Percentiles rank a stretch among this genome's conserved stretches.
These are phyloP conservation scores for Gastrolobium bilobum DNA, from an alignment of 306 rosid genomes.

Conservation along the genomic window DNA sequence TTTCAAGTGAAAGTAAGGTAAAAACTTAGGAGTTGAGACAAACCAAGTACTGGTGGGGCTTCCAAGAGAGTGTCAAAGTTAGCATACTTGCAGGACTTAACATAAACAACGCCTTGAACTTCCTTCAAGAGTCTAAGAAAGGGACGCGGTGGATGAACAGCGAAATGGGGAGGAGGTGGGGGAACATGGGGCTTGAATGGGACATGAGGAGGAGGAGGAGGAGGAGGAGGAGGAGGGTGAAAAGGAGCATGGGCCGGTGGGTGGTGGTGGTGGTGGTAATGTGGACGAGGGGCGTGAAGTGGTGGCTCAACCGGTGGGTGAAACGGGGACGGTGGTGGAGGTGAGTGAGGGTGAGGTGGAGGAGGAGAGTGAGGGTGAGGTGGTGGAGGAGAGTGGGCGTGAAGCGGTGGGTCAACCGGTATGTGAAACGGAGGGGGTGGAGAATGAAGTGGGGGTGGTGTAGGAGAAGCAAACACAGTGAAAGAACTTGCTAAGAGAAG, in stretches of 20 bases:
- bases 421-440: too few species aligned
- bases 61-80: constrained; percentile 69
- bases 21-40: constrained; percentile 14
- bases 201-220: too few species aligned
- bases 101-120: constrained; percentile 90
- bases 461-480: constrained; percentile 27
- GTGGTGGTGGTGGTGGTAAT: too few species aligned
- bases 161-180: neutral
- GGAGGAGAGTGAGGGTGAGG: constrained; percentile 35
- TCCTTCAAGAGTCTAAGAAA: constrained; percentile 68
- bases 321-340: constrained; percentile 26
- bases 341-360: neutral
- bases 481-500: constrained; percentile 40
- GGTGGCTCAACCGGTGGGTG: constrained; percentile 16
- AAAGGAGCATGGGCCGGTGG: too few species aligned
- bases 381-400: too few species aligned
- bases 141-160: neutral
- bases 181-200: too few species aligned
- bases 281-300: constrained; percentile 48
- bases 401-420: too few species aligned
- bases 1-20: neutral
- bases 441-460: too few species aligned
- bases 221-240: too few species aligned
- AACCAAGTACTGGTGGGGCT: constrained; percentile 73
- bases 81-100: constrained; percentile 79